Evolutionary conservation across 169 alveolate species (phyloP).

Genomic region (Plasmodium yoelii): DNA sequence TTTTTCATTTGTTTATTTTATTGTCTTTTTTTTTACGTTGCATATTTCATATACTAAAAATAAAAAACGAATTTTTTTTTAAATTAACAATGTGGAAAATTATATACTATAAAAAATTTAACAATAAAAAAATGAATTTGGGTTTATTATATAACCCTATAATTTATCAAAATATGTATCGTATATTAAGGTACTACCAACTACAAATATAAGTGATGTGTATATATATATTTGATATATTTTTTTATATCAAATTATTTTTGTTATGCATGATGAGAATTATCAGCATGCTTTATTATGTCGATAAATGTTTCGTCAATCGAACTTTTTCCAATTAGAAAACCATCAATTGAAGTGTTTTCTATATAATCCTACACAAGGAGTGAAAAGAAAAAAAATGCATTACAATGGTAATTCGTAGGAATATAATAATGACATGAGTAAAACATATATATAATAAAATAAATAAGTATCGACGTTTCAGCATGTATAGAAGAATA

Average conservation of each 20-base stretch:
- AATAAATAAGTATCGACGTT: conserved; percentile 1
- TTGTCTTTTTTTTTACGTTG: conserved; percentile 2
- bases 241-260: too few relatives aligned
- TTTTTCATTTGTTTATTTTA: conserved; percentile 6
- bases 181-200: too few relatives aligned
- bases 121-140: not conserved
- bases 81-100: not conserved
- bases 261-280: not conserved
- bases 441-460: not conserved
- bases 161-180: too few relatives aligned
- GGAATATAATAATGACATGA: not conserved
- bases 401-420: not conserved
- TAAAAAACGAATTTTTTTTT: not conserved
- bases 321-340: conserved; percentile 54
- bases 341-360: conserved; percentile 41
- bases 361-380: conserved; percentile 30
- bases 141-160: too few relatives aligned
- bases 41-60: conserved; percentile 1
- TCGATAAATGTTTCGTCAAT: conserved; percentile 50
- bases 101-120: not conserved
- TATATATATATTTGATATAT: not conserved
- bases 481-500: not conserved
- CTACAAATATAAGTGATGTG: not conserved
- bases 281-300: conserved; percentile 51
- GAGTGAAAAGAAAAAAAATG: not conserved